A percentile compares a stretch with the other conserved stretches of the same genome.
These are phyloP conservation scores for Fusarium palustre DNA, from an alignment of 2,329 filamentous ascomycete species.

Conservation along the genomic window DNA sequence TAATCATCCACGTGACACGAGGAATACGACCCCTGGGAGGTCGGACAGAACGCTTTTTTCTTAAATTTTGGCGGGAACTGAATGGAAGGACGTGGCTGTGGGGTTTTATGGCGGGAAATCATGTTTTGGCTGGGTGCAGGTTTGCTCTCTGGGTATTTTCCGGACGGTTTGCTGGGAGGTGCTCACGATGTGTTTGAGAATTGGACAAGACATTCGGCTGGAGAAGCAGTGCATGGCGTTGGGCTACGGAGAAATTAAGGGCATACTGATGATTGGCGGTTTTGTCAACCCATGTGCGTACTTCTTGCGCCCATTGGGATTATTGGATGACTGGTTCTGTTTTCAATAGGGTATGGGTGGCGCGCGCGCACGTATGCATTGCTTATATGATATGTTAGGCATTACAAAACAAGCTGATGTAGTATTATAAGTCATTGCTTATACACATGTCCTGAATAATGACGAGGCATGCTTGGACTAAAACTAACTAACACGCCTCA, in stretches of 20 bases:
- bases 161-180: constrained; percentile 11
- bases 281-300: constrained; percentile 8
- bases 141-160: constrained; percentile 28
- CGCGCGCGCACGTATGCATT: constrained; percentile 33
- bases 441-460: neutral
- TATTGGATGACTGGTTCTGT: constrained; percentile 22
- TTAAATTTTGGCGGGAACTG: constrained; percentile 15
- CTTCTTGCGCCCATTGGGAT: constrained; percentile 21
- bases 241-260: constrained; percentile 35
- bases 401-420: constrained; percentile 29
- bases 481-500: constrained; percentile 50
- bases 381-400: constrained; percentile 35
- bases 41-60: constrained; percentile 32
- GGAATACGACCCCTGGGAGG: constrained; percentile 22
- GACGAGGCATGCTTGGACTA: neutral
- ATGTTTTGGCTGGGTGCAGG: constrained; percentile 21
- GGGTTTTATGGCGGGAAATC: constrained; percentile 21
- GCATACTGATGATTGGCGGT: constrained; percentile 21
- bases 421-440: constrained; percentile 23
- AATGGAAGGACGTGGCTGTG: constrained; percentile 6
- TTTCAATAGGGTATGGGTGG: constrained; percentile 22
- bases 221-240: constrained; percentile 44
- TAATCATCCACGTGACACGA: constrained; percentile 37
- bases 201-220: constrained; percentile 32
- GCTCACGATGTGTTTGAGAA: constrained; percentile 25